Evolutionary conservation across 257 asterid species (phyloP), one percentile per base, ranked within the genome.

Genomic region (Nicotiana otophora): DNA sequence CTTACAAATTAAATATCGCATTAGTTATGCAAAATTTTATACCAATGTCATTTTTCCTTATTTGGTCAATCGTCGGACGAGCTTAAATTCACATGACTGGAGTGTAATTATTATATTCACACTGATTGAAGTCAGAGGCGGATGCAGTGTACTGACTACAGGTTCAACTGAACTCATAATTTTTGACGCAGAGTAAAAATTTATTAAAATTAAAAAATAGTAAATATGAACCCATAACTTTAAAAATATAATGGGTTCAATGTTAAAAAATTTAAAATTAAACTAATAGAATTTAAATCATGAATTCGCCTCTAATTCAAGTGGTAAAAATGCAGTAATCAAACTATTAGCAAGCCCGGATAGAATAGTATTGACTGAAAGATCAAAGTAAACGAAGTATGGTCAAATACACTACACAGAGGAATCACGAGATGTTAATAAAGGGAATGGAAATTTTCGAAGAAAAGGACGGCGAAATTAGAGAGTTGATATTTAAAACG

Each of bases 401-500:
- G 63, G 80, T 75, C 46, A 26, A 53, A 75, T 74, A 33, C 58
- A 51, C 2, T 15, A 16, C 1, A 16, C 2, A 51, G 17, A 75
- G 42, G 80, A 75, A 75, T 75, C 80, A 75, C 63, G 63, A 75
- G 63, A 75, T 4, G 63, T 4, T 74, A 1, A 74, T 15, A 15
- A 67, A 33, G 23, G 48, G 9, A 3, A 26, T 12, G 7, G 6
- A 15, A 7, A 16, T 66, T 33, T 31, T 28, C 1, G 11, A 64
- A 31, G 48, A 46, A 72, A 20, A 46, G 61, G 14, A 46, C 6
- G 23, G 14, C 30, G 60, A 15, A 74, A 53, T 53, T 74, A 54
- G 74, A 70, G 31, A 26, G 84, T 61, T 77, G 82, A 70, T 42
- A 64, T 81, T 85, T 58, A 85, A 80, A 87, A 89, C 76, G 88